Evolutionary conservation across 1,139 yeast species (phyloP).

Genomic region (Wickerhamomyces sp.): DNA sequence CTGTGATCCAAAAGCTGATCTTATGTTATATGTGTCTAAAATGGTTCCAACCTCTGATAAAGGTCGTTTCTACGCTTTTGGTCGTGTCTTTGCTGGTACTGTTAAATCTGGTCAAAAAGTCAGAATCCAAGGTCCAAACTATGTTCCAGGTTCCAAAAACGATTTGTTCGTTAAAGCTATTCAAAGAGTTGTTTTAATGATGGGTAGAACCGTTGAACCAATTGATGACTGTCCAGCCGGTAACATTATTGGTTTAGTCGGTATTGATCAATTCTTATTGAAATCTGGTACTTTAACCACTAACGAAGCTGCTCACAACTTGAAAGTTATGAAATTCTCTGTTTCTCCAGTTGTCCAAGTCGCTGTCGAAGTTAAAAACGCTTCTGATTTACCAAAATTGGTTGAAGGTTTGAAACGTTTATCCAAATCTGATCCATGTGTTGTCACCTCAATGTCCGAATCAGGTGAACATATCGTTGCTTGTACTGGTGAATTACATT

Average conservation of each 20-base stretch:
- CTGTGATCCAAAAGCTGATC: conserved; percentile 98
- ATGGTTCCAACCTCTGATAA: conserved; percentile 99
- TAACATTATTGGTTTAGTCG: conserved; percentile 99
- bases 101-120: conserved; percentile 98
- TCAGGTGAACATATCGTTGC: conserved; percentile 99
- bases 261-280: conserved; percentile 99
- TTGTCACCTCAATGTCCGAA: conserved; percentile 77
- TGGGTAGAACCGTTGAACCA: conserved; percentile 98
- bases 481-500: conserved; percentile 99
- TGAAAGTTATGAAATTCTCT: conserved; percentile 99
- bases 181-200: conserved; percentile 99
- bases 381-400: conserved; percentile 98
- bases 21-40: conserved; percentile 99
- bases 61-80: conserved; percentile 99
- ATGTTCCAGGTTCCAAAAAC: conserved; percentile 96
- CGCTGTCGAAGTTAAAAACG: conserved; percentile 99
- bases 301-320: conserved; percentile 94
- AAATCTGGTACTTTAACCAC: conserved; percentile 99
- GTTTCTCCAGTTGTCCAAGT: conserved; percentile 99
- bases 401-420: conserved; percentile 99
- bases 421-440: conserved; percentile 99
- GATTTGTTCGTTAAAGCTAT: conserved; percentile 95
- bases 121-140: conserved; percentile 99
- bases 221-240: conserved; percentile 99
- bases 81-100: conserved; percentile 99